Evolutionary conservation across 1,284 basidiomycete species (phyloP), one percentile per base, ranked within the genome.

Genomic region (Marasmius oreades): DNA sequence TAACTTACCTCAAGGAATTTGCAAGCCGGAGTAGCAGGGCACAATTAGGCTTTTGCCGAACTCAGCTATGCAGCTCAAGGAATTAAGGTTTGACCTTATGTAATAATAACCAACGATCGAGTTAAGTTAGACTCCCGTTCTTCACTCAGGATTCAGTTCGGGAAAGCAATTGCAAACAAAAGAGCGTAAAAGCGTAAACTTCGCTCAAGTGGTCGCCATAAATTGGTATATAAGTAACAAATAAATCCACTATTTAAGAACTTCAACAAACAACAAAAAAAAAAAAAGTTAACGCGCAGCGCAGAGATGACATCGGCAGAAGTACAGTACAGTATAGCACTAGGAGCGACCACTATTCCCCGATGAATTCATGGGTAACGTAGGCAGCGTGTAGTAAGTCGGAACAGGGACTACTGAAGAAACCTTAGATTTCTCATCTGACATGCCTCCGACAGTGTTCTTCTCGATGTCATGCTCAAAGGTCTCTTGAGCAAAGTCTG

Each of bases 401-500:
- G 5, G 39, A 42, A 20, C 1, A 14, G 37, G 18, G 14, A 14
- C 11, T 42, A 7, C 5, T 42, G 2, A 16, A 8, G 11, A 14
- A 8, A 2, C n/a, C n/a, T n/a, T 42, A 7, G 16, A 8, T 42
- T 42, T 42, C 39, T 5, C n/a, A 20, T 16, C 20, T 20, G 14
- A 16, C 20, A 16, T 7, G n/a, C 7, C 11, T 42, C 39, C 16
- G 20, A 42, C 1, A 5, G 39, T 18, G 16, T 45, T 23, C 47
- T 69, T 69, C 55, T 70, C 70, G 47, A 67, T 63, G 28, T 73
- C 69, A 53, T 69, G 68, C 22, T 69, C 57, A 66, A 82, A 81
- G 20, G 76, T 65, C 53, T 76, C 78, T 8, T 75, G 74, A 18
- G 75, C 69, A 61, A 81, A 81, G 61, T 77, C 70, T 10, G 71